These are phyloP conservation scores for Puccinellia tenuiflora DNA, from an alignment of 176 grass and related monocot species.

Conservation along the genomic window DNA sequence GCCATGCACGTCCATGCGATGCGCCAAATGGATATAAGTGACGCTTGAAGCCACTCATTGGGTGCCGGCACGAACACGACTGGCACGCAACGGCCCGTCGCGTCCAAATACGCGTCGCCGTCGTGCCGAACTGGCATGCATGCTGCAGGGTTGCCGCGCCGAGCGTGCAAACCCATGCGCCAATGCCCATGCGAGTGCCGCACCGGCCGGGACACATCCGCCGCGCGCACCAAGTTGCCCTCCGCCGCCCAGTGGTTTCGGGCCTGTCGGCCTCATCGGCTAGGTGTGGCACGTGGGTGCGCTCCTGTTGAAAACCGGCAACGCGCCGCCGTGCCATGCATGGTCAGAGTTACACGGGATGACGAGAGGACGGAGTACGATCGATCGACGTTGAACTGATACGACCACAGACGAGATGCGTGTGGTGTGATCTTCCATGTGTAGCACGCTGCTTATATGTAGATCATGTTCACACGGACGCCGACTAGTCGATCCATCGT, in stretches of 20 bases:
- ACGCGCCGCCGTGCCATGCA: background rate
- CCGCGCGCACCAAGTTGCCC: background rate
- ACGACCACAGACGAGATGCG: background rate
- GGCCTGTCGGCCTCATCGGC: background rate
- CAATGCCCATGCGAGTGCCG: background rate
- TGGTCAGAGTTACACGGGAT: too few species aligned
- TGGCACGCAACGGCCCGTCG: constrained; percentile 1
- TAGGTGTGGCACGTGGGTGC: background rate
- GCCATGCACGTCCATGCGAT: background rate
- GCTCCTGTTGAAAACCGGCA: background rate
- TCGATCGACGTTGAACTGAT: background rate
- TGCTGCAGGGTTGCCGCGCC: background rate
- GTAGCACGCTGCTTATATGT: constrained; percentile 5
- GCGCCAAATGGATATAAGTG: background rate
- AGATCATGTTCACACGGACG: background rate
- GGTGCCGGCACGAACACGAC: constrained; percentile 12
- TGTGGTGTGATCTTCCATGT: constrained; percentile 1
- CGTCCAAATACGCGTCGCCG: background rate
- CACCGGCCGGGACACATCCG: background rate
- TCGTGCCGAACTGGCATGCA: background rate
- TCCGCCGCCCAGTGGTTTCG: background rate
- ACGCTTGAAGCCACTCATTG: background rate
- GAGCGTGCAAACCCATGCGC: background rate
- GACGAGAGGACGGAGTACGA: too few species aligned
- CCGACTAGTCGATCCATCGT: background rate